Evolutionary conservation across 2,329 filamentous ascomycete genomes (phyloP).

Genomic region (Diplodia sapinea): DNA sequence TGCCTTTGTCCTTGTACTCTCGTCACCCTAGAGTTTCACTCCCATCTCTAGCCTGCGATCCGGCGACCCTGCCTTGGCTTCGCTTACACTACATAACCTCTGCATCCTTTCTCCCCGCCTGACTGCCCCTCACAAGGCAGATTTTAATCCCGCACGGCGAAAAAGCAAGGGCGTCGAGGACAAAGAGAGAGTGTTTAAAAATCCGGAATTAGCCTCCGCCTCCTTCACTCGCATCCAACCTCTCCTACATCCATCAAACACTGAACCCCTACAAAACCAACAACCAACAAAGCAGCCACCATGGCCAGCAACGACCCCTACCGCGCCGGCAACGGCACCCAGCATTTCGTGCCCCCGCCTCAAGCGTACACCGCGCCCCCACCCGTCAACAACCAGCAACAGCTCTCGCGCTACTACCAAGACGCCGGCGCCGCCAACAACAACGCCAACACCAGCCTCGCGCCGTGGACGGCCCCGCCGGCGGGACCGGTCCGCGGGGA

Average conservation of each 20-base stretch:
- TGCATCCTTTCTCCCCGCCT: not conserved
- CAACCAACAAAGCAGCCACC: conserved; percentile 30
- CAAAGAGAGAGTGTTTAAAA: not conserved
- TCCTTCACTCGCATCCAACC: not conserved
- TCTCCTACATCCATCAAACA: not conserved
- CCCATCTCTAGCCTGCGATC: conserved; percentile 6
- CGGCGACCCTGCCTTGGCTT: not conserved
- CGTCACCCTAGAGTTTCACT: not conserved
- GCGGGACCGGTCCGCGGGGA: not conserved
- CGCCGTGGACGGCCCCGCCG: conserved; percentile 11
- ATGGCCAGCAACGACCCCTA: conserved; percentile 67
- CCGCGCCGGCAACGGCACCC: conserved; percentile 58
- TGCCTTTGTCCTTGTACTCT: not conserved
- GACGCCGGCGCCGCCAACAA: not conserved
- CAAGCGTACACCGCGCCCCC: conserved; percentile 26
- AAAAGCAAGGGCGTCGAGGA: not conserved
- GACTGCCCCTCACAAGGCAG: conserved; percentile 4
- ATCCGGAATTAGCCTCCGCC: not conserved
- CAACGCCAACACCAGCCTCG: conserved; percentile 11
- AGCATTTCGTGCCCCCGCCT: conserved; percentile 66
- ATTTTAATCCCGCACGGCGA: not conserved
- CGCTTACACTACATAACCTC: conserved; percentile 23
- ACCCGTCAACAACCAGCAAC: conserved; percentile 25
- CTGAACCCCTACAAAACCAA: conserved; percentile 6
- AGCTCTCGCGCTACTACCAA: conserved; percentile 1